These are phyloP conservation scores for Artemisia princeps DNA, from an alignment of 140 eudicot species.

Conservation along the genomic window DNA sequence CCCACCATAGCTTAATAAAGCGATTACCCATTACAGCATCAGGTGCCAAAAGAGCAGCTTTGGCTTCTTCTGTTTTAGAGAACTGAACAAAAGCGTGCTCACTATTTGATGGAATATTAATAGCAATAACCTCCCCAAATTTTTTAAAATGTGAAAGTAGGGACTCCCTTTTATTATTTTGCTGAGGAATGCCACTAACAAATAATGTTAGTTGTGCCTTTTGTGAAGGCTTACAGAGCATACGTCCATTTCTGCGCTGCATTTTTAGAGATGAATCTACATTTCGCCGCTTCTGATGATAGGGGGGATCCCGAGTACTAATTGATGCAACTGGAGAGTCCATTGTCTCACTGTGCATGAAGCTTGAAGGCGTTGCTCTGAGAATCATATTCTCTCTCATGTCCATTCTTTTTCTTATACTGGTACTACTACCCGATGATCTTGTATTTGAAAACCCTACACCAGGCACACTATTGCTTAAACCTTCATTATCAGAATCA, in stretches of 20 bases:
- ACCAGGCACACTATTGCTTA: slow-evolving; percentile 31
- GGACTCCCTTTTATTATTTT: slow-evolving; percentile 54
- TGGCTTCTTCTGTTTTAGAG: slow-evolving; percentile 84
- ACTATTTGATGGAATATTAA: slow-evolving; percentile 53
- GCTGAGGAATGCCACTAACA: slow-evolving; percentile 66
- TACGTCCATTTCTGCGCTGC: slow-evolving; percentile 37
- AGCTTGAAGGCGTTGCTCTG: slow-evolving; percentile 31
- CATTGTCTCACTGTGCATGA: slow-evolving; percentile 21
- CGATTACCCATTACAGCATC: slow-evolving; percentile 96
- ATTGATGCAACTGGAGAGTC: slow-evolving; percentile 27
- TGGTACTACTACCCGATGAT: slow-evolving; percentile 46
- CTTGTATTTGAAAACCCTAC: slow-evolving; percentile 32
- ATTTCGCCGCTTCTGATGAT: slow-evolving; percentile 33
- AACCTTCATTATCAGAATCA: slow-evolving; percentile 38
- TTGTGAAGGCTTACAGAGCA: slow-evolving; percentile 49
- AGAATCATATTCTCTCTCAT: slow-evolving; percentile 34
- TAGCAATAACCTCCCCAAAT: slow-evolving; percentile 69
- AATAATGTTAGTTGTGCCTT: slow-evolving; percentile 74
- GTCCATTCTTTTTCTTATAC: slow-evolving; percentile 33
- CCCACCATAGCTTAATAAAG: slow-evolving; percentile 88
- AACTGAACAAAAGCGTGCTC: slow-evolving; percentile 89
- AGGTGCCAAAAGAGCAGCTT: slow-evolving; percentile 76
- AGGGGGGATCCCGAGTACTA: slow-evolving; percentile 22
- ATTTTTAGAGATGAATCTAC: slow-evolving; percentile 35
- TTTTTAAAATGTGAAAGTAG: slow-evolving; percentile 76